Base-by-base conservation (phyloP, 1,139 yeast genomes). In the Eremothecium cymbalariae region DNA sequence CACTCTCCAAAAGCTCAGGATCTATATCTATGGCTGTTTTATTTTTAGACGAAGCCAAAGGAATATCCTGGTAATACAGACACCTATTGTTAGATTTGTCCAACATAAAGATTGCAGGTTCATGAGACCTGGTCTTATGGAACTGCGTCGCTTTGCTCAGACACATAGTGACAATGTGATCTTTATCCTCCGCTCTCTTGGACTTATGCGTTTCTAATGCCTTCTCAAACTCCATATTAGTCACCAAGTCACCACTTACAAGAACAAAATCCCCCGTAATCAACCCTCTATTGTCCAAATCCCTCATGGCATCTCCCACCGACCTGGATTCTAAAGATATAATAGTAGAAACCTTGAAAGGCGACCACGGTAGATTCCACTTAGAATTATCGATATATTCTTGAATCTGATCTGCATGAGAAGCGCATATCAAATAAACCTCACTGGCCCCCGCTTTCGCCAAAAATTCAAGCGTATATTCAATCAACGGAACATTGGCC, bases 291-390 rank as follows among this genome's bases (percentile, higher is more conserved):
- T 84, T 79, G 58, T 90, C 98, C 43, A 90, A 65, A 55, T 88
- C 97, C 57, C 98, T 72, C 94, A 90, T 81, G 19, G 94, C 94
- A 63, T 90, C 98, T 45, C 98, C 98, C 4, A 88, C 94, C 13
- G 95, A 83, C 56, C 88, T 67, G 11, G 93, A 78, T 56, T 88
- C 96, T 28, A 86, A 74, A n/a, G 94, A 74, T 67, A 83, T 72
- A 34, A 90, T 72, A 3, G 93, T 79, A 33, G 75, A 74, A 29
- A 90, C 68, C 38, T 72, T 70, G 60, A 90, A 88, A 1, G 96
- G 95, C 2, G 94, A 73, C 51, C 77, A 74, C 2, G 77, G 67
- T 14, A 64, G 51, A 31, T 66, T 70, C 97, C 97, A 90, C 57
- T 81, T 82, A 19, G 94, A 81, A n/a, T 64, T 57, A 48, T 78